These are phyloP conservation scores for Chalciporus chontae DNA, from an alignment of 768 basidiomycete species.

Conservation along the genomic window DNA sequence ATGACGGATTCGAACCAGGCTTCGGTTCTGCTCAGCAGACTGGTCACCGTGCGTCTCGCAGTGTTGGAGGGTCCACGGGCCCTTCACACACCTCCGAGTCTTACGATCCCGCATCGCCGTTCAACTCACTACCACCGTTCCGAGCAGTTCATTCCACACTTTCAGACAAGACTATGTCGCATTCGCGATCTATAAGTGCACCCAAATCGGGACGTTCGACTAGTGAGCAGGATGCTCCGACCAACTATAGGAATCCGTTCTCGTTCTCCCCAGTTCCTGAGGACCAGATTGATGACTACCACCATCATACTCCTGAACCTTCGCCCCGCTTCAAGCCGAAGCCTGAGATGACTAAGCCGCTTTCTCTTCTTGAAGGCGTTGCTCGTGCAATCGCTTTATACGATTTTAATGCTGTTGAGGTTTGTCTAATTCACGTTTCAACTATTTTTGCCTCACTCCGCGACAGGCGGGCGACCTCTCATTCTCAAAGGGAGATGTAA, in stretches of 20 bases:
- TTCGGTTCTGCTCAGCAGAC: slow-evolving; percentile 31
- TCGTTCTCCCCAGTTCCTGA: slow-evolving; percentile 21
- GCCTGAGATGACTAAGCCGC: slow-evolving; percentile 45
- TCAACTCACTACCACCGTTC: slow-evolving; percentile 35
- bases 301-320: slow-evolving; percentile 7
- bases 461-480: slow-evolving; percentile 71
- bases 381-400: slow-evolving; percentile 73
- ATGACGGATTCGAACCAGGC: slow-evolving; percentile 46
- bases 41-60: slow-evolving; percentile 19
- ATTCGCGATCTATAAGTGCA: slow-evolving; percentile 35
- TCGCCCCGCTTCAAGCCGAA: slow-evolving; percentile 42
- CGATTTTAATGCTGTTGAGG: slow-evolving; percentile 72
- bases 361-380: slow-evolving; percentile 56
- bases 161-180: slow-evolving; percentile 27
- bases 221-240: neutral
- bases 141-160: slow-evolving; percentile 30
- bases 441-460: slow-evolving; percentile 3
- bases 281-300: slow-evolving; percentile 15
- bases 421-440: slow-evolving; percentile 21
- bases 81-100: slow-evolving; percentile 18
- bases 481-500: slow-evolving; percentile 73
- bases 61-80: slow-evolving; percentile 10
- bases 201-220: slow-evolving; percentile 22
- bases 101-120: slow-evolving; percentile 34
- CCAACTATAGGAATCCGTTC: slow-evolving; percentile 29